Conservation (phyloP, 2,329 filamentous ascomycete species). For the Colletotrichum sp. region DNA sequence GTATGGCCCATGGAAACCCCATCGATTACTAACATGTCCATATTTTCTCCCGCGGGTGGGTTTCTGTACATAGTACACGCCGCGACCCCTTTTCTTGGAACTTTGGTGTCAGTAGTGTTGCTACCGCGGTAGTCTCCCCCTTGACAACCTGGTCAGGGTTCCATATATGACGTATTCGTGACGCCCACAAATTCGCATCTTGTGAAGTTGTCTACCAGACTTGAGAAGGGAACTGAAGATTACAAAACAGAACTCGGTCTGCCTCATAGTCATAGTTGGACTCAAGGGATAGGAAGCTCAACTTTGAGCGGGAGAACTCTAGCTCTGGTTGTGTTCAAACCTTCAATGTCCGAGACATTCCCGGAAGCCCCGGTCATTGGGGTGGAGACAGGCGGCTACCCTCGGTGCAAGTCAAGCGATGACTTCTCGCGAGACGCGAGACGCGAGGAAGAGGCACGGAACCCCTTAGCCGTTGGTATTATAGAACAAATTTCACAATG, state of each 20-base stretch:
- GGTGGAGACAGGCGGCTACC: not conserved
- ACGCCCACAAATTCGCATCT: not conserved
- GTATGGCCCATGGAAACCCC: not conserved
- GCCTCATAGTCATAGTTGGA: rapidly evolving
- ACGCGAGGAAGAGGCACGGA: not conserved
- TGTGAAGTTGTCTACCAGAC: not conserved
- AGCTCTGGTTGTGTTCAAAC: not conserved
- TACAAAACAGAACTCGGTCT: not conserved
- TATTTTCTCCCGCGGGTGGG: not conserved
- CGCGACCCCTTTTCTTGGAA: not conserved
- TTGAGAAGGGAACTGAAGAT: not conserved
- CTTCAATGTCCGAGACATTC: not conserved
- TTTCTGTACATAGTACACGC: not conserved
- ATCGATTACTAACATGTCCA: not conserved
- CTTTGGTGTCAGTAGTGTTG: not conserved
- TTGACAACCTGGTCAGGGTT: not conserved
- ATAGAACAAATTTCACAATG: rapidly evolving
- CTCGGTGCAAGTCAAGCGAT: not conserved
- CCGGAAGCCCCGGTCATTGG: not conserved
- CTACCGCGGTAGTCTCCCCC: rapidly evolving
- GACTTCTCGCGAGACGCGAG: not conserved
- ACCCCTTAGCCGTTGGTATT: not conserved
- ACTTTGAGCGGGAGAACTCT: not conserved
- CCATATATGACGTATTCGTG: not conserved
- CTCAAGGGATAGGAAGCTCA: not conserved